phyloP scores from a whole-genome alignment of 1,284 basidiomycete genomes.

The Puccinia polysora region DNA sequence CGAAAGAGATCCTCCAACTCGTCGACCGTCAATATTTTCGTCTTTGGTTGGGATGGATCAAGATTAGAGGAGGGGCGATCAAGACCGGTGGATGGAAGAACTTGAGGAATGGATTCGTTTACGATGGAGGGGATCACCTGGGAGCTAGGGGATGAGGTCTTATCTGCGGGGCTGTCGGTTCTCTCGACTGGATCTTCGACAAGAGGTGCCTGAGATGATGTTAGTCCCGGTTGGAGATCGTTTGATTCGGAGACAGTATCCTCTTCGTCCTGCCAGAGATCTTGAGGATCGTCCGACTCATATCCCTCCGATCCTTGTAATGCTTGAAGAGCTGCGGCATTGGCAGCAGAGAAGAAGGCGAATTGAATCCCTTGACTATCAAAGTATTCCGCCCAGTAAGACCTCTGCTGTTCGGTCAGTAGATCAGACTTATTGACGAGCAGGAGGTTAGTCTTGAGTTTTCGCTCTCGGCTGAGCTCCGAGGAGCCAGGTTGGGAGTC shows the following conservation, averaged over 20 bases:
- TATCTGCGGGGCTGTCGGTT: not conserved
- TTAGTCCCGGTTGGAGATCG: too few relatives aligned
- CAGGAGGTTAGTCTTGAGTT: conserved; percentile 65
- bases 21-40: conserved; percentile 74
- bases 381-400: conserved; percentile 88
- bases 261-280: conserved; percentile 46
- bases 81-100: too few relatives aligned
- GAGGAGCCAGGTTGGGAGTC: conserved; percentile 10
- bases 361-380: conserved; percentile 73
- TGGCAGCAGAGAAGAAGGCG: conserved; percentile 93
- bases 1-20: conserved; percentile 86
- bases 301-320: conserved; percentile 56
- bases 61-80: not conserved
- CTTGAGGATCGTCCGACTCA: conserved; percentile 51
- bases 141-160: not conserved
- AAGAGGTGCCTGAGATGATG: too few relatives aligned
- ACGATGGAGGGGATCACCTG: too few relatives aligned
- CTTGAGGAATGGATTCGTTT: too few relatives aligned
- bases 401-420: conserved; percentile 74
- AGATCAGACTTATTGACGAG: conserved; percentile 97
- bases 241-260: conserved; percentile 46
- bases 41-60: conserved; percentile 55
- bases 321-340: conserved; percentile 70
- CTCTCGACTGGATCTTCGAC: too few relatives aligned
- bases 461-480: conserved; percentile 54